phyloP scores from a whole-genome alignment of 2,329 filamentous ascomycete species.

The Talaromyces pinophilus region DNA sequence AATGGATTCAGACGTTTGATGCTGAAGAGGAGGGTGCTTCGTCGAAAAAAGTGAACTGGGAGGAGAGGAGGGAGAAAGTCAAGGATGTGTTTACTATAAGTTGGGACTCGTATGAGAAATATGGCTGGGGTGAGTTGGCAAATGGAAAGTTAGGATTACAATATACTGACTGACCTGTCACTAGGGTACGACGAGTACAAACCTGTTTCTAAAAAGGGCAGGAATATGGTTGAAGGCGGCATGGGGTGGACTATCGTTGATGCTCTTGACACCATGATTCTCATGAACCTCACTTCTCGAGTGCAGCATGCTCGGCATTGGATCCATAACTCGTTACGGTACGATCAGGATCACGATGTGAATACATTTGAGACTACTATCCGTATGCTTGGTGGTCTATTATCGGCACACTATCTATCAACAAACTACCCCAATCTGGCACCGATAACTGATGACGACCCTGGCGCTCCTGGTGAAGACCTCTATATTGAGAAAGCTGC shows the following conservation, averaged over 20 bases:
- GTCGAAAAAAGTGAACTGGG: constrained; percentile 64
- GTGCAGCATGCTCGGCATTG: constrained; percentile 84
- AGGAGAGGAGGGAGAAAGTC: constrained; percentile 73
- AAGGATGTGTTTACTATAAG: constrained; percentile 87
- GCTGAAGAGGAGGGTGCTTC: constrained; percentile 34
- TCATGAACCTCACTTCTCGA: constrained; percentile 93
- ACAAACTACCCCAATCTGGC: constrained; percentile 78
- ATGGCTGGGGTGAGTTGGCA: constrained; percentile 79
- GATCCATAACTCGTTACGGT: constrained; percentile 77
- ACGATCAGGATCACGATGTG: constrained; percentile 85
- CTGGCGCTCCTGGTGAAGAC: constrained; percentile 76
- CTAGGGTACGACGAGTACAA: constrained; percentile 71
- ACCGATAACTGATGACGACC: constrained; percentile 69
- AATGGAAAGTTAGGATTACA: background rate
- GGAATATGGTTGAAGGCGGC: constrained; percentile 82
- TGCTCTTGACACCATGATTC: constrained; percentile 90
- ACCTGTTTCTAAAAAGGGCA: constrained; percentile 75
- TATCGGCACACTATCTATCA: constrained; percentile 71
- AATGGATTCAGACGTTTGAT: constrained; percentile 58
- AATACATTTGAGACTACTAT: constrained; percentile 34
- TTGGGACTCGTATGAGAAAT: constrained; percentile 88
- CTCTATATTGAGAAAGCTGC: constrained; percentile 94
- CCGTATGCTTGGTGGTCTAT: constrained; percentile 33
- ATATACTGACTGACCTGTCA: constrained; percentile 32
- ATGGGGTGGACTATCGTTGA: constrained; percentile 99